Evolutionary conservation across 2,329 filamentous ascomycete genomes (phyloP), one percentile per base, ranked within the genome.

Genomic region (Trichoderma harzianum): DNA sequence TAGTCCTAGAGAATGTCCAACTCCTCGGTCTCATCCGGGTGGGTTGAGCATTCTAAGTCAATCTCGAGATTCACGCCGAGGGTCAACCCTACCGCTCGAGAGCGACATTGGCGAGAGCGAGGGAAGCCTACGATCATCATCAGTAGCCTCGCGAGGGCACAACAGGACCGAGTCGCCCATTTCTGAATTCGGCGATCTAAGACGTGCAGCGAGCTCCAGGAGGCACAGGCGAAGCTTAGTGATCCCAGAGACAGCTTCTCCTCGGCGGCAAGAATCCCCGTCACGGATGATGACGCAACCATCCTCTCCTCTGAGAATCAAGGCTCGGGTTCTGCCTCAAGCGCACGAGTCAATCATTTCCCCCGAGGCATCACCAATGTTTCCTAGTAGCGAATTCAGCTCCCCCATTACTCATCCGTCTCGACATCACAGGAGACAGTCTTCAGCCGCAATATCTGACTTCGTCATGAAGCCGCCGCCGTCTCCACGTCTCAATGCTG

Each of bases 171-270:
- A 98, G 73, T 99, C 96, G 0, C 96, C 96, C 2, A 92, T 93
- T 24, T 97, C 94, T 6, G 96, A 98, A 73, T 90, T 95, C 77
- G 91, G 92, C 67, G 88, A 90, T 75, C 84, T 97, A 26, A 88
- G 91, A 73, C 89, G 93, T 72, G 90, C 93, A 62, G 90, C 92
- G 36, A 95, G 93, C 78, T 91, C 92, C 55, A 88, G 92, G 72
- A 94, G 97, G 74, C 95, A 98, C 75, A 90, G 96, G 60, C 91
- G 92, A 76, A 98, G 95, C 78, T 86, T 98, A 71, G 92, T 97
- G 64, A 86, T 98, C 21, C 91, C 95, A 0, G 87, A 93, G 11
- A 86, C 93, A 8, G 89, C 92, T 43, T 97, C 94, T 11, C 93
- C 93, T 55, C 91, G 90, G 66, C 90, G 96, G 30, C 94, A 97